phyloP scores from a whole-genome alignment of 352 stramenopile species.

The Phytophthora agathidicida region DNA sequence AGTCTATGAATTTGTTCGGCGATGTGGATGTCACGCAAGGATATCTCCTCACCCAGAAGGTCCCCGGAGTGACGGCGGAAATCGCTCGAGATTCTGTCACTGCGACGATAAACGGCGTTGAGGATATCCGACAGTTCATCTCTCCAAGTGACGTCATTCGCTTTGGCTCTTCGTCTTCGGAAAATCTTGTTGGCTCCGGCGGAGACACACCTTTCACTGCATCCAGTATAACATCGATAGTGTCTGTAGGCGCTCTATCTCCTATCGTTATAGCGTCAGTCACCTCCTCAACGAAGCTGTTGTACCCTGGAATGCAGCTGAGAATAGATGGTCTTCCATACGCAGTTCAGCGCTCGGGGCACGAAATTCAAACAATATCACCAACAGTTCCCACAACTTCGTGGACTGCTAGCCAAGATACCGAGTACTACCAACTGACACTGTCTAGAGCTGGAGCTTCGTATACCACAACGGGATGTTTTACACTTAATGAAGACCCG shows the following conservation, averaged over 20 bases:
- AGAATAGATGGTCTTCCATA: conserved; percentile 91
- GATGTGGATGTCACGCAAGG: conserved; percentile 67
- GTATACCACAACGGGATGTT: conserved; percentile 37
- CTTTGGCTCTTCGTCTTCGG: conserved; percentile 47
- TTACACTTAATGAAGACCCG: conserved; percentile 37
- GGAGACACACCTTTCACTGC: conserved; percentile 66
- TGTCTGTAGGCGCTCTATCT: conserved; percentile 49
- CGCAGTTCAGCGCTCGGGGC: conserved; percentile 83
- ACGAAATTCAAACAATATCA: conserved; percentile 89
- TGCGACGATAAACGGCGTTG: conserved; percentile 50
- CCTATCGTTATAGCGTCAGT: conserved; percentile 47
- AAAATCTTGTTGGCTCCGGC: conserved; percentile 60
- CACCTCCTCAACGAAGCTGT: conserved; percentile 44
- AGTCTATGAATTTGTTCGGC: conserved; percentile 75
- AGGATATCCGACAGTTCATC: conserved; percentile 70
- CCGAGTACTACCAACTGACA: conserved; percentile 44
- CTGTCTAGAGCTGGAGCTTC: conserved; percentile 39
- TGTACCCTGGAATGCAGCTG: conserved; percentile 88
- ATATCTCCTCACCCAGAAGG: conserved; percentile 54
- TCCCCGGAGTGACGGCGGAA: conserved; percentile 59
- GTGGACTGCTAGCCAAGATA: conserved; percentile 20
- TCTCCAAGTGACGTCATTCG: conserved; percentile 69
- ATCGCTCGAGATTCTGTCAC: conserved; percentile 54
- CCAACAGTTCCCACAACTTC: conserved; percentile 41
- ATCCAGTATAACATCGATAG: conserved; percentile 47